Evolutionary conservation across 352 stramenopile genomes (phyloP).

Genomic region (Elongisporangium undulatum): DNA sequence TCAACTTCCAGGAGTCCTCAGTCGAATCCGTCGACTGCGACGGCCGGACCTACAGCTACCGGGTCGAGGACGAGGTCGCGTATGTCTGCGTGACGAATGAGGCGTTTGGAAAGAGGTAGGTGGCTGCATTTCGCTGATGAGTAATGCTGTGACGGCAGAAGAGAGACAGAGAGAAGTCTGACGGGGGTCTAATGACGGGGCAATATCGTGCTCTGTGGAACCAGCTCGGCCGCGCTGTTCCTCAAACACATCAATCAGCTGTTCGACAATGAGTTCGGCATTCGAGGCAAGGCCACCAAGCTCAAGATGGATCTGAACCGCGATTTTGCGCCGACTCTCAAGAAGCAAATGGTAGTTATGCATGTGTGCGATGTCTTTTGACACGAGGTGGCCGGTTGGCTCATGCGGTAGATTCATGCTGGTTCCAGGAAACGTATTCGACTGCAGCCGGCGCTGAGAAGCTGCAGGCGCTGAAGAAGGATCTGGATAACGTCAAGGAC

Average conservation of each 20-base stretch:
- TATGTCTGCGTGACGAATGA: slow-evolving; percentile 84
- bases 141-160: background rate
- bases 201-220: background rate
- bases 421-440: slow-evolving; percentile 65
- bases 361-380: slow-evolving; percentile 4
- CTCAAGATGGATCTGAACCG: slow-evolving; percentile 86
- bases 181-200: background rate
- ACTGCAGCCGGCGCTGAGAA: slow-evolving; percentile 70
- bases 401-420: background rate
- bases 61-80: slow-evolving; percentile 76
- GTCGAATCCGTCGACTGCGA: slow-evolving; percentile 83
- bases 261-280: slow-evolving; percentile 84
- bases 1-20: slow-evolving; percentile 65
- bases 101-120: slow-evolving; percentile 73
- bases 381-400: slow-evolving; percentile 2
- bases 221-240: slow-evolving; percentile 74
- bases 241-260: slow-evolving; percentile 83
- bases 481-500: slow-evolving; percentile 74
- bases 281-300: slow-evolving; percentile 84
- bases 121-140: background rate
- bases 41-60: slow-evolving; percentile 82
- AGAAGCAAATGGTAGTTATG: slow-evolving; percentile 73
- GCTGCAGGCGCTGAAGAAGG: slow-evolving; percentile 75
- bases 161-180: background rate
- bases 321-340: slow-evolving; percentile 77